Percentiles rank a stretch among this genome's conserved stretches.
These are phyloP conservation scores for Aspergillus sclerotialis DNA, from an alignment of 2,329 filamentous ascomycete species.

Conservation along the genomic window DNA sequence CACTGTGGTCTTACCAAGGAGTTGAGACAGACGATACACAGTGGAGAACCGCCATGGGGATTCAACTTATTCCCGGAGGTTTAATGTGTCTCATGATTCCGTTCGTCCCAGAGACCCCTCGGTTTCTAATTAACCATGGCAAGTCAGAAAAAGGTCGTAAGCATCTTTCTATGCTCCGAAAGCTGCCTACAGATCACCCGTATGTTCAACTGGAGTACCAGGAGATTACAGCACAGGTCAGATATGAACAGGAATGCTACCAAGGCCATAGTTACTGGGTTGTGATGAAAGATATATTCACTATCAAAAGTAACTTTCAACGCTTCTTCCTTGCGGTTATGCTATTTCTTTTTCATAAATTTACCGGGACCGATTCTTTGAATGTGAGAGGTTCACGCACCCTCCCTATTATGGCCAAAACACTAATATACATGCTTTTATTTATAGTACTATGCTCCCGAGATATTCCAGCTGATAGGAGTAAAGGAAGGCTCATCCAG, in stretches of 20 bases:
- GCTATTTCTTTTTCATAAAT: conserved; percentile 37
- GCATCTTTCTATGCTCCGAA: conserved; percentile 34
- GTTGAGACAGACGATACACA: conserved; percentile 21
- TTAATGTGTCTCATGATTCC: conserved; percentile 29
- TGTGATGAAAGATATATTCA: conserved; percentile 27
- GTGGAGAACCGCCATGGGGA: conserved; percentile 32
- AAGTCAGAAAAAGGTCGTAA: conserved; percentile 28
- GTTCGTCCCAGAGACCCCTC: conserved; percentile 30
- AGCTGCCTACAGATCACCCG: conserved; percentile 31
- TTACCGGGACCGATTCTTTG: conserved; percentile 35
- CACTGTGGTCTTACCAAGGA: conserved; percentile 9
- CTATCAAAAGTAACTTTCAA: conserved; percentile 23
- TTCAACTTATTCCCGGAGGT: conserved; percentile 33
- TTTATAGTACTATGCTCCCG: conserved; percentile 29
- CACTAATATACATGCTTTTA: not conserved
- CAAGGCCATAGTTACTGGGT: conserved; percentile 26
- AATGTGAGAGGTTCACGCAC: no score
- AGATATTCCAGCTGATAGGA: conserved; percentile 36
- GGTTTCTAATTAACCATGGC: conserved; percentile 30
- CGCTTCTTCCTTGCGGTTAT: conserved; percentile 29
- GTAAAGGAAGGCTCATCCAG: conserved; percentile 22
- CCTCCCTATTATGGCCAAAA: no score
- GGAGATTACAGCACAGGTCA: conserved; percentile 31
- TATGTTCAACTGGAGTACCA: conserved; percentile 34
- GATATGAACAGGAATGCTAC: conserved; percentile 20